A percentile compares a stretch with the other conserved stretches of the same genome.
These are phyloP conservation scores for Ceraceosorus guamensis DNA, from an alignment of 1,284 basidiomycete genomes.

Conservation along the genomic window DNA sequence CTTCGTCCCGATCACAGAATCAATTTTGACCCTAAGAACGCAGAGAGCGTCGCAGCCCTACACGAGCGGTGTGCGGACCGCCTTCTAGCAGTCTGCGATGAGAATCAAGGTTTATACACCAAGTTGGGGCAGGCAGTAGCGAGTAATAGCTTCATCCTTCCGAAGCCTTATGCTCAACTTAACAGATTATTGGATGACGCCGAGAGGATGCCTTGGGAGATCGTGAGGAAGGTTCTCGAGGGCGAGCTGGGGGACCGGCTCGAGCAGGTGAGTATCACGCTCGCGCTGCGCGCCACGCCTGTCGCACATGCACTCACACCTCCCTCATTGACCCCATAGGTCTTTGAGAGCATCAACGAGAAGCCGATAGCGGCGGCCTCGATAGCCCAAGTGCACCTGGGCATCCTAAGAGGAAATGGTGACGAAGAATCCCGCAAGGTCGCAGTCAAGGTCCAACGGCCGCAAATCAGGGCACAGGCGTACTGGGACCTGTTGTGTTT, in stretches of 20 bases:
- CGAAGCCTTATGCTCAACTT: constrained; percentile 36
- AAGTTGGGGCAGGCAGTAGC: constrained; percentile 41
- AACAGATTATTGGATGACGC: constrained; percentile 40
- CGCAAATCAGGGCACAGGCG: constrained; percentile 35
- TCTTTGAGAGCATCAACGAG: constrained; percentile 27
- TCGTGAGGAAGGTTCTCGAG: constrained; percentile 26
- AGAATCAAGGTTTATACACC: constrained; percentile 36
- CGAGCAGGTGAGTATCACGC: constrained; percentile 15
- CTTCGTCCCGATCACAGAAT: constrained; percentile 6
- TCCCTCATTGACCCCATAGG: neutral
- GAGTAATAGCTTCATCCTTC: constrained; percentile 31
- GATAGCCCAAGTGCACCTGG: constrained; percentile 39
- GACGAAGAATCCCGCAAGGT: constrained; percentile 18
- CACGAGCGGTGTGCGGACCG: constrained; percentile 35
- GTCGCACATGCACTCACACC: neutral
- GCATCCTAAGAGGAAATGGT: constrained; percentile 15
- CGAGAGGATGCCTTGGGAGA: constrained; percentile 21
- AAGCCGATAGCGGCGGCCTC: constrained; percentile 33
- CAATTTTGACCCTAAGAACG: constrained; percentile 30
- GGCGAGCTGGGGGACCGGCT: constrained; percentile 26
- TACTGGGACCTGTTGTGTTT: constrained; percentile 37
- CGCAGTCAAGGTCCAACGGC: constrained; percentile 41
- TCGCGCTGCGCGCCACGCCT: neutral
- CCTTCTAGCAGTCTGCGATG: constrained; percentile 34
- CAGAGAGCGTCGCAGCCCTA: constrained; percentile 28